Conservation (phyloP, 805 yeast genomes). For the Myxozyma mucilagina region DNA sequence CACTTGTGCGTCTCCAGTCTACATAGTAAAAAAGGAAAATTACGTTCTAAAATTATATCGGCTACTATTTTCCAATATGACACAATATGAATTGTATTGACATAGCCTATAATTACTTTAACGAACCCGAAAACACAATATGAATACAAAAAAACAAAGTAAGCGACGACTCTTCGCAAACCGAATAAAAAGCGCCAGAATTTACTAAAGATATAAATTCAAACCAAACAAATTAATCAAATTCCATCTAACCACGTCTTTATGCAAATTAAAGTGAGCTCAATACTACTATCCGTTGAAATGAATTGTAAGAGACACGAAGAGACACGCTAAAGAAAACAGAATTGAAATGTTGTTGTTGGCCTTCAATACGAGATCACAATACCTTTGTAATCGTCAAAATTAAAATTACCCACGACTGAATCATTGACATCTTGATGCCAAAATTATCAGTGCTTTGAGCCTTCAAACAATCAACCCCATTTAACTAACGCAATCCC, state of each 20-base stretch:
- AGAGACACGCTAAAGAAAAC: not conserved
- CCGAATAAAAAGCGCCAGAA: not conserved
- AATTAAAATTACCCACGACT: too few species aligned
- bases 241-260: not conserved
- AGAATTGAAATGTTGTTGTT: too few species aligned
- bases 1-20: not conserved
- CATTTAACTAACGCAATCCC: too few species aligned
- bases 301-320: not conserved
- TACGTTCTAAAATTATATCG: not conserved
- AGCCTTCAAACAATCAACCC: too few species aligned
- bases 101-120: not conserved
- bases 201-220: not conserved
- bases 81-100: not conserved
- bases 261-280: not conserved
- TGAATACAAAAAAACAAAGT: not conserved
- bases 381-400: too few species aligned
- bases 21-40: not conserved
- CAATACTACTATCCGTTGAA: not conserved
- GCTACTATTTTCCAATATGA: not conserved
- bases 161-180: not conserved
- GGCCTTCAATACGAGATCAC: too few species aligned
- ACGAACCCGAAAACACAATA: not conserved
- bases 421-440: too few species aligned
- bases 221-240: not conserved
- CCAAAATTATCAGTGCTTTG: too few species aligned